phyloP scores from a whole-genome alignment of 2,329 filamentous ascomycete species.

The Botrytis paeoniae region DNA sequence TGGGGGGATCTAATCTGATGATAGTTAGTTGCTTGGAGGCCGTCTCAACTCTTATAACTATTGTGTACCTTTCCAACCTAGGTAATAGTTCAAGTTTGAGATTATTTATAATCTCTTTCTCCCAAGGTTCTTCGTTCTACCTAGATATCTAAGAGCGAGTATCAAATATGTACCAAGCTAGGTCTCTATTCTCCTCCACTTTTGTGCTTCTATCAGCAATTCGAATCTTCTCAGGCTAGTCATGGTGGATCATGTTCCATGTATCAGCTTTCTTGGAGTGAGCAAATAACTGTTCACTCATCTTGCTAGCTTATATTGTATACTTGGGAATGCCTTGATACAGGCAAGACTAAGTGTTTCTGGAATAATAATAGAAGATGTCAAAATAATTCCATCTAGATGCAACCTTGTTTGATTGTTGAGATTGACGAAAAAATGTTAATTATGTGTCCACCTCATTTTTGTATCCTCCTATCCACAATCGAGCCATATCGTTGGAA shows the following conservation, averaged over 20 bases:
- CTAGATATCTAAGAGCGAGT: no score
- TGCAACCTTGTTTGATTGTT: slow-evolving; percentile 2
- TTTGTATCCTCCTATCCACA: background rate
- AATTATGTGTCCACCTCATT: background rate
- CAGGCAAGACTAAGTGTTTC: background rate
- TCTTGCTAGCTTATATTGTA: background rate
- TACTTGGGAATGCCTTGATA: background rate
- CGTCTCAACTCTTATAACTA: background rate
- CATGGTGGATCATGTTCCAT: background rate
- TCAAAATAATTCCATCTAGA: slow-evolving; percentile 1
- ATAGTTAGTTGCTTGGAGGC: background rate
- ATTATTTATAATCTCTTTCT: background rate
- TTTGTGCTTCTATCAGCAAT: background rate
- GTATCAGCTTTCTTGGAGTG: background rate
- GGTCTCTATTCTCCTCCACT: background rate
- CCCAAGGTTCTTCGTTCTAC: background rate
- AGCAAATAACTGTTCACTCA: background rate
- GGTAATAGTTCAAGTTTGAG: background rate
- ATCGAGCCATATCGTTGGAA: background rate
- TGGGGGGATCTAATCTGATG: slow-evolving; percentile 16
- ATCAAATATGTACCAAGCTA: background rate
- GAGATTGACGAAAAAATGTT: slow-evolving; percentile 11
- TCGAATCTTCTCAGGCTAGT: background rate
- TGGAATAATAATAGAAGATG: slow-evolving; percentile 9
- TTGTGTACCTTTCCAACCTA: background rate